These are phyloP conservation scores for Lecanicillium sp. DNA, from an alignment of 2,329 filamentous ascomycete genomes.

Conservation along the genomic window DNA sequence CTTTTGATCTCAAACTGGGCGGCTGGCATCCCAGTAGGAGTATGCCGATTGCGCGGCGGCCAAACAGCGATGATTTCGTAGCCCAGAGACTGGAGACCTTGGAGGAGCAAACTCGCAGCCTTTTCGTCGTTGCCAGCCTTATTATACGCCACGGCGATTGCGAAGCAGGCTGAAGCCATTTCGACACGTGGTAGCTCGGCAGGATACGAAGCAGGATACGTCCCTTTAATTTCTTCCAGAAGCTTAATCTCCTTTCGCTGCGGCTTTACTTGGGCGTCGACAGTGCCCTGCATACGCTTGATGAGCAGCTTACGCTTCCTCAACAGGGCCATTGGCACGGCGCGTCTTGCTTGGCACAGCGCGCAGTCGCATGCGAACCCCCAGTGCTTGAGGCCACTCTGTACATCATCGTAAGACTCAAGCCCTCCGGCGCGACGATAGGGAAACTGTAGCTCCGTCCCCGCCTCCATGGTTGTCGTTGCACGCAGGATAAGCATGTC, in stretches of 20 bases:
- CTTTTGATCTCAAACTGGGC: constrained; percentile 1
- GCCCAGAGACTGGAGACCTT: constrained; percentile 9
- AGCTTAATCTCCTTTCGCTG: neutral
- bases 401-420: constrained; percentile 24
- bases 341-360: constrained; percentile 28
- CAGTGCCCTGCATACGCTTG: neutral
- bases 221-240: neutral
- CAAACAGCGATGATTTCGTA: neutral
- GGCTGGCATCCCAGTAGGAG: accelerated
- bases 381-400: constrained; percentile 30
- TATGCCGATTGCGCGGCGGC: neutral
- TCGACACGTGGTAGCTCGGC: neutral
- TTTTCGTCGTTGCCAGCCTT: constrained; percentile 4
- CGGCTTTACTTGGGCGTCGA: neutral
- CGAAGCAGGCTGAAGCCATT: neutral
- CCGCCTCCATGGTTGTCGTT: constrained; percentile 32
- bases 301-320: constrained; percentile 16
- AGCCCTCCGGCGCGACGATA: constrained; percentile 27
- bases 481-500: constrained; percentile 49
- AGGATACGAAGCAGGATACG: neutral
- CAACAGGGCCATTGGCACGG: constrained; percentile 15
- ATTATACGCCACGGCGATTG: neutral
- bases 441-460: constrained; percentile 39
- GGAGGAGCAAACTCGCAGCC: constrained; percentile 15
- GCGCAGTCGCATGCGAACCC: constrained; percentile 37